These are phyloP conservation scores for Cladosporium austrohemisphaericum DNA, from an alignment of 2,329 filamentous ascomycete species.

Conservation along the genomic window DNA sequence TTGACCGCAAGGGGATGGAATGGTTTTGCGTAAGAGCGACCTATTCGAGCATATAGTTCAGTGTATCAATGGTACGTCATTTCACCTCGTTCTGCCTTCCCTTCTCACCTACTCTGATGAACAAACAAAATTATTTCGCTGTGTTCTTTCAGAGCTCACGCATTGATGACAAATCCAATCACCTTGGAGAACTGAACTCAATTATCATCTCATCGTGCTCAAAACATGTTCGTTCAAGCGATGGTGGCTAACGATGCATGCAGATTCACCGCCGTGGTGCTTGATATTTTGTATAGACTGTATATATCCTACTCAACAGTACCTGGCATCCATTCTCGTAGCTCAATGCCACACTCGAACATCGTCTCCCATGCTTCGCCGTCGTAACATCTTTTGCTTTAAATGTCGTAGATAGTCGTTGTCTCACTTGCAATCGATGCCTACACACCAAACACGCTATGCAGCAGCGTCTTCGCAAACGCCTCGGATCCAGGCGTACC, in stretches of 20 bases:
- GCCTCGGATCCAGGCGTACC: slow-evolving; percentile 56
- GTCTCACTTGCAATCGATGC: no score
- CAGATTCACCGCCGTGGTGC: not conserved
- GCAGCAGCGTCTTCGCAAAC: slow-evolving; percentile 23
- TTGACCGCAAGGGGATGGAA: not conserved
- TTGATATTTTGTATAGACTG: no score
- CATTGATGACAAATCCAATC: slow-evolving; percentile 58
- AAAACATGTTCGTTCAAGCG: not conserved
- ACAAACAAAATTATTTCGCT: slow-evolving; percentile 54
- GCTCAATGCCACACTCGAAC: no score
- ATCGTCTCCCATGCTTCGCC: no score
- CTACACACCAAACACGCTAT: slow-evolving; percentile 19
- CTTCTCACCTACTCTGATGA: slow-evolving; percentile 48
- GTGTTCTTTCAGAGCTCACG: slow-evolving; percentile 60
- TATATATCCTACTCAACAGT: no score
- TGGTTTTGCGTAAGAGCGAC: slow-evolving; percentile 4
- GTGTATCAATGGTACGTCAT: slow-evolving; percentile 16
- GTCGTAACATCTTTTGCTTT: no score
- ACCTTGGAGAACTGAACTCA: slow-evolving; percentile 64
- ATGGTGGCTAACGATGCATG: not conserved
- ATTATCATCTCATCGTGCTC: not conserved
- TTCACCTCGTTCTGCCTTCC: not conserved
- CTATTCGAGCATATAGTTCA: slow-evolving; percentile 6
- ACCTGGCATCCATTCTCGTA: no score
- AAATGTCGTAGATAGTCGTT: not conserved